These are phyloP conservation scores for Chrysanthemum makinoi DNA, from an alignment of 129 eudicot genomes.

Conservation along the genomic window DNA sequence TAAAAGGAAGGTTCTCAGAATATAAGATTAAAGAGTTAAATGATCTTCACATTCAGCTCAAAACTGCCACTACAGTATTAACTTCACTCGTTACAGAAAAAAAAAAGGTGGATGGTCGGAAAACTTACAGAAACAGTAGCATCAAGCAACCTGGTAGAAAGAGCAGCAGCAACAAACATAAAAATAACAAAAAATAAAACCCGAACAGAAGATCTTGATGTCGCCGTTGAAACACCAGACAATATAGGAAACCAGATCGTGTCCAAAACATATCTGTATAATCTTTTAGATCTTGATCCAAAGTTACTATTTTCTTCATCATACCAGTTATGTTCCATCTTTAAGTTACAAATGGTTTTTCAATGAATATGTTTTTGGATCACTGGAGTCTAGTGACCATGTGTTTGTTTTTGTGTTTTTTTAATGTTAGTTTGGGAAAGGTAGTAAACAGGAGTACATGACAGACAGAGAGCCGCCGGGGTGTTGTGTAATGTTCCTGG, in stretches of 20 bases:
- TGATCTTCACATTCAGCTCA: no score
- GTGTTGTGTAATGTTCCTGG: slow-evolving; percentile 6
- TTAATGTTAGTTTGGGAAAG: no score
- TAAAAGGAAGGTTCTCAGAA: no score
- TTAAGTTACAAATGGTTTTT: neutral
- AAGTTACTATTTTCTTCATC: slow-evolving; percentile 10
- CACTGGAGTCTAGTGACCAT: neutral
- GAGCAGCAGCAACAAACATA: slow-evolving; percentile 24
- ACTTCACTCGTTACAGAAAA: neutral
- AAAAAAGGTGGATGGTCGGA: slow-evolving; percentile 1
- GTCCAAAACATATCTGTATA: slow-evolving; percentile 22
- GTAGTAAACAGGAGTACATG: slow-evolving; percentile 5
- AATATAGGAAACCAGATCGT: slow-evolving; percentile 37
- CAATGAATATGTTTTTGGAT: neutral
- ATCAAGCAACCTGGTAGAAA: slow-evolving; percentile 35
- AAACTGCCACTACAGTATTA: no score
- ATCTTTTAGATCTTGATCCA: slow-evolving; percentile 32
- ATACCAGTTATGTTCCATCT: slow-evolving; percentile 34
- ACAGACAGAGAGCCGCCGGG: neutral
- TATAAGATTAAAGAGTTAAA: no score
- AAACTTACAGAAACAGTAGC: slow-evolving; percentile 31
- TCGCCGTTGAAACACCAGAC: slow-evolving; percentile 22
- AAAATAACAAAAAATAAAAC: slow-evolving; percentile 33
- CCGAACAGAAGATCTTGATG: slow-evolving; percentile 39
- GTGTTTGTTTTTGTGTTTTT: no score